Percentiles rank a stretch among this genome's conserved stretches.
phyloP scores from a whole-genome alignment of 345 rosid species.

The Triadica sebifera region DNA sequence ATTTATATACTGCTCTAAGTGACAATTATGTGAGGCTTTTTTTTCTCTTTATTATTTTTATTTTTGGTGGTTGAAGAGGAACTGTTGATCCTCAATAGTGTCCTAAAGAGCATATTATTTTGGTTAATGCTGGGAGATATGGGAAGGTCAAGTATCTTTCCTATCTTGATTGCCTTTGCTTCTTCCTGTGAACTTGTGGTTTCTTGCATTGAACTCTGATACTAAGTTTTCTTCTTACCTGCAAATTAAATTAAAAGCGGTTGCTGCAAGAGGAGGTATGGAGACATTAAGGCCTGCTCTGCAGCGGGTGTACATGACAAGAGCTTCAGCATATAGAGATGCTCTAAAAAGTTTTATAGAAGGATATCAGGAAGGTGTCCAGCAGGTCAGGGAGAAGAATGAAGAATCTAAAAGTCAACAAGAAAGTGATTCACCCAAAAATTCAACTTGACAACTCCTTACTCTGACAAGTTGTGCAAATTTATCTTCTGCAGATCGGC shows the following conservation, averaged over 20 bases:
- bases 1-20: not conserved
- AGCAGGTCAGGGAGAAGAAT: conserved; percentile 61
- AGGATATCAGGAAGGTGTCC: conserved; percentile 82
- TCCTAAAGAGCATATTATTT: not conserved
- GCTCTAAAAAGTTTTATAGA: conserved; percentile 66
- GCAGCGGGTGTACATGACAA: conserved; percentile 86
- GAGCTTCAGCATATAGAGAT: conserved; percentile 82
- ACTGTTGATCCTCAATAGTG: not conserved
- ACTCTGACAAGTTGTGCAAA: not conserved
- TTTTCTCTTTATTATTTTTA: too few species aligned
- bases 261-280: conserved; percentile 94
- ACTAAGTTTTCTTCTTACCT: not conserved
- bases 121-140: not conserved
- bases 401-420: conserved; percentile 38
- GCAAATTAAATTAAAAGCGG: conserved; percentile 43
- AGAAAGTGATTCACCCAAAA: conserved; percentile 26
- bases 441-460: conserved; percentile 21
- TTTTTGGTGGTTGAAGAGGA: not conserved
- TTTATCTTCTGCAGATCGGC: not conserved
- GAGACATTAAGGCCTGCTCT: conserved; percentile 85
- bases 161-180: not conserved
- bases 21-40: not conserved
- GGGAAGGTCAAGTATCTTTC: not conserved
- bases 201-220: conserved; percentile 10
- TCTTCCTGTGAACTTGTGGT: not conserved